phyloP scores from a whole-genome alignment of 2,329 filamentous ascomycete species.

The Emmonsiellopsis sp. region DNA sequence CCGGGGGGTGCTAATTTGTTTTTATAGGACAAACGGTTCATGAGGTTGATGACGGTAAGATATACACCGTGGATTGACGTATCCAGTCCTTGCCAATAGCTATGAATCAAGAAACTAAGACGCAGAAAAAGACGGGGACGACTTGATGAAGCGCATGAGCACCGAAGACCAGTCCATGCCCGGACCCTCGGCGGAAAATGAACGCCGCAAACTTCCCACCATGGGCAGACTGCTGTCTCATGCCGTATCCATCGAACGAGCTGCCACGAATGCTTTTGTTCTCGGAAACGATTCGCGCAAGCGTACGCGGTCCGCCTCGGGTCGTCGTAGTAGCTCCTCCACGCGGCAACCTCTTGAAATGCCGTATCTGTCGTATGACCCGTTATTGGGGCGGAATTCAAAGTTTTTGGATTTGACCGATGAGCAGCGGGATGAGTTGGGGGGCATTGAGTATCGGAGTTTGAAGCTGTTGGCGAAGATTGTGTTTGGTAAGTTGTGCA shows the following conservation, averaged over 20 bases:
- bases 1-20: constrained; percentile 4
- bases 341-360: constrained; percentile 20
- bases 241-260: constrained; percentile 30
- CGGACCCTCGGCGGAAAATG: background rate
- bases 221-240: constrained; percentile 10
- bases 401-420: constrained; percentile 37
- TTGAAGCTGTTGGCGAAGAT: constrained; percentile 44
- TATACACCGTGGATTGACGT: background rate
- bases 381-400: constrained; percentile 40
- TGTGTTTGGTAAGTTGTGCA: constrained; percentile 16
- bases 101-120: background rate
- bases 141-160: constrained; percentile 7
- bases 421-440: constrained; percentile 36
- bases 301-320: constrained; percentile 4
- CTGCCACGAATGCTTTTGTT: constrained; percentile 33
- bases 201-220: background rate
- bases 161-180: constrained; percentile 6
- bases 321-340: constrained; percentile 4
- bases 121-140: constrained; percentile 6
- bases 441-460: constrained; percentile 45
- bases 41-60: constrained; percentile 16
- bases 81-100: background rate
- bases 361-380: constrained; percentile 35
- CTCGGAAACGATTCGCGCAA: constrained; percentile 18
- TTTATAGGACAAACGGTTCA: constrained; percentile 16